Conservation (phyloP, 2,329 filamentous ascomycete species). For the Penicillium carneum region DNA sequence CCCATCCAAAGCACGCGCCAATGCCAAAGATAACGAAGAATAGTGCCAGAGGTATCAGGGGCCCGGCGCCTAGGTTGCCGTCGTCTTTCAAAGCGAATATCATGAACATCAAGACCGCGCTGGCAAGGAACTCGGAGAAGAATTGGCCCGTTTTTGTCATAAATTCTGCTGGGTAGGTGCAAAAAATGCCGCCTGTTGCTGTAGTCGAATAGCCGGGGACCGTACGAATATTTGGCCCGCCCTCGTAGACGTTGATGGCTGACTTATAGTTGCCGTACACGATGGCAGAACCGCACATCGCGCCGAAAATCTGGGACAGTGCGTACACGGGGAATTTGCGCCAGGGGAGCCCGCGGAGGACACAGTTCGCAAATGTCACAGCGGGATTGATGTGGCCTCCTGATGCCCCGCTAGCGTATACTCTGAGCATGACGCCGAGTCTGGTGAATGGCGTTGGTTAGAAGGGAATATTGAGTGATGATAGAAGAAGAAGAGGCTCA, state of each 20-base stretch:
- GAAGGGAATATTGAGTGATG: neutral
- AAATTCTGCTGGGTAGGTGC: conserved; percentile 70
- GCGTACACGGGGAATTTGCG: conserved; percentile 73
- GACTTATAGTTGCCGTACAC: conserved; percentile 70
- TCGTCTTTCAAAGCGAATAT: conserved; percentile 71
- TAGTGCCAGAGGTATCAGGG: conserved; percentile 65
- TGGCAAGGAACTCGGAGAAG: conserved; percentile 75
- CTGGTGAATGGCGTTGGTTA: conserved; percentile 45
- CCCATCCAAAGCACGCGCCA: conserved; percentile 76
- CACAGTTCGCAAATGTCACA: conserved; percentile 73
- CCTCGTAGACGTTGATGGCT: conserved; percentile 71
- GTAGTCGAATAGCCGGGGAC: conserved; percentile 64
- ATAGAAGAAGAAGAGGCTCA: conserved; percentile 34
- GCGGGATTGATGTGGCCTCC: conserved; percentile 74
- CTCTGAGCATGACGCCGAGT: conserved; percentile 72
- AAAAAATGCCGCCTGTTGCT: conserved; percentile 74
- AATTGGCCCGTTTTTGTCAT: conserved; percentile 72
- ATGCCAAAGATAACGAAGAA: conserved; percentile 79
- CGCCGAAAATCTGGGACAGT: conserved; percentile 70
- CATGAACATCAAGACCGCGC: conserved; percentile 71
- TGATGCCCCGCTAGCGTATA: conserved; percentile 66
- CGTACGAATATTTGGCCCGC: conserved; percentile 64
- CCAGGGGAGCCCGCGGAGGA: conserved; percentile 74
- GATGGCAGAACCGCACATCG: conserved; percentile 67
- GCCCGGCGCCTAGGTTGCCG: conserved; percentile 60